Evolutionary conservation across 768 basidiomycete species (phyloP), one percentile per base, ranked within the genome.

Genomic region (Auricularia cornea): DNA sequence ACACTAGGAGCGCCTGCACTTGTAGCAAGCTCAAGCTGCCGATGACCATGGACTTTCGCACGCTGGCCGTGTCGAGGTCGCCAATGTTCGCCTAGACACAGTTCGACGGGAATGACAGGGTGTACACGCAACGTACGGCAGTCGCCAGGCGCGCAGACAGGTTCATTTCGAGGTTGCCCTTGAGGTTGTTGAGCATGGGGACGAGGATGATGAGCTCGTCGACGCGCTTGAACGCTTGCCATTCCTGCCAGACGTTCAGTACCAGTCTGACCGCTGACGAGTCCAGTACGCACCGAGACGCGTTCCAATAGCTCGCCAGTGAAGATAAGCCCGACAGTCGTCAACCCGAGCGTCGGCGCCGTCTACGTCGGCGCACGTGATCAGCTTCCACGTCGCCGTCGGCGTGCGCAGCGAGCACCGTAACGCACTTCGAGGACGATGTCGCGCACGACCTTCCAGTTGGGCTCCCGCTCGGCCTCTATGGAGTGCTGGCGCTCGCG

Each of bases 131-230:
- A 61, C 74, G 28, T 44, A 74, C 90, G 1, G 94, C 89, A 0
- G 97, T 99, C 1, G 91, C 89, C n/a, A 99, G 81, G 16, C 96
- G 84, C 1, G 97, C 94, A 3, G 94, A 95, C 6, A 99, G 86
- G 67, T 97, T 98, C 96, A 98, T 98, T 75, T 98, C 97, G 40
- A 98, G 83, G 70, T 99, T 93, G n/a, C 96, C 97, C 70, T 97
- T 98, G 63, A 99, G 84, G 69, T 98, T 98, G 66, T 93, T 83
- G 23, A 98, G 79, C 65, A 95, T 94, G 12, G 96, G 95, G 3
- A 98, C 87, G 61, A 98, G 92, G 81, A 98, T 93, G 68, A 98
- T 94, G 62, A 98, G 86, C 72, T 98, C 94, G 78, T 98, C 89
- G 59, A 98, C 86, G 48, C 89, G 83, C 59, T 80, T 80, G 84